Evolutionary conservation across 768 basidiomycete species (phyloP).

Genomic region (Hygrophorus russula): DNA sequence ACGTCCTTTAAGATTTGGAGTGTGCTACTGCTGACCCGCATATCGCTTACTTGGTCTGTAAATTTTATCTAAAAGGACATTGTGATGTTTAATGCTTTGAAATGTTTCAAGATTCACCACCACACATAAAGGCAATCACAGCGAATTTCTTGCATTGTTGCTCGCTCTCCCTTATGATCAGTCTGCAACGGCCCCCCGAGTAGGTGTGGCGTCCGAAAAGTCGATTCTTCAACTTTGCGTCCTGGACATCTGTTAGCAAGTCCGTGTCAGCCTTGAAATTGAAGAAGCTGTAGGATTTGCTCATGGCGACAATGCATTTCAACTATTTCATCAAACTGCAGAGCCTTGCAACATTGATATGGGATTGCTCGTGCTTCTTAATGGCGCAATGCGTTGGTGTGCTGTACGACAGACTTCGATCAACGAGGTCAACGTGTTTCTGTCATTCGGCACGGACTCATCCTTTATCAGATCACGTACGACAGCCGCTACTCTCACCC

Average conservation of each 20-base stretch:
- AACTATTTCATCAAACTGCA: conserved; percentile 22
- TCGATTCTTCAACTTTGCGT: background rate
- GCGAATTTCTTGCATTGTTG: too few species aligned
- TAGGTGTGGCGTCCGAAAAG: background rate
- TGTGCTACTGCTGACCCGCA: conserved; percentile 16
- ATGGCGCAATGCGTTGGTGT: conserved; percentile 16
- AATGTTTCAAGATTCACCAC: conserved; percentile 10
- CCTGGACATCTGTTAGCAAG: background rate
- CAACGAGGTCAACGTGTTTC: conserved; percentile 14
- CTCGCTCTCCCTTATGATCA: conserved; percentile 14
- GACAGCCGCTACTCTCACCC: conserved; percentile 7
- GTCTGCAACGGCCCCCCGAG: background rate
- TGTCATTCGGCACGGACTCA: conserved; percentile 8
- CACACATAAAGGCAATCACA: conserved; percentile 11
- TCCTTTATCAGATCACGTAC: conserved; percentile 15
- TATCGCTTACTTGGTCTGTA: conserved; percentile 17
- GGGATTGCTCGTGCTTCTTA: conserved; percentile 11
- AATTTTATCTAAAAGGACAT: conserved; percentile 5
- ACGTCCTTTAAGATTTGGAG: too few species aligned
- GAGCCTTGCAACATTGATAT: conserved; percentile 12
- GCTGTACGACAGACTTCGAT: conserved; percentile 15
- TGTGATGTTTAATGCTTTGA: conserved; percentile 8
- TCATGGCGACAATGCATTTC: conserved; percentile 15
- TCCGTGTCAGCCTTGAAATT: background rate
- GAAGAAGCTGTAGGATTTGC: conserved; percentile 10